These are phyloP conservation scores for Aaosphaeria arxii DNA, from an alignment of 2,329 filamentous ascomycete genomes.

Conservation along the genomic window DNA sequence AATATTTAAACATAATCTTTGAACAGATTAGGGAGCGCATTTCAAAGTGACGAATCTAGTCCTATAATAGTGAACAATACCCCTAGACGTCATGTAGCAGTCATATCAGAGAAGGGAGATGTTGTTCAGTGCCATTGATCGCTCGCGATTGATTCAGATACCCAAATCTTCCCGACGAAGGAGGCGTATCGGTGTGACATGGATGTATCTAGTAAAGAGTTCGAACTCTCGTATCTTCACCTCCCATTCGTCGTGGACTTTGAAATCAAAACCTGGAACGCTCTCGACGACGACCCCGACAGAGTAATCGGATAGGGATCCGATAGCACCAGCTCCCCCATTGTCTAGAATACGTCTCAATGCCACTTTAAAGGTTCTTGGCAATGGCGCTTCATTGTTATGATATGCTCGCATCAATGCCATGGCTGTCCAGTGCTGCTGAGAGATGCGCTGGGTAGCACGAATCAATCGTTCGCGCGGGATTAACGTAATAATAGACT, in stretches of 20 bases:
- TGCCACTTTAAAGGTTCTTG: constrained; percentile 42
- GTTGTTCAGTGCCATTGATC: too few species aligned
- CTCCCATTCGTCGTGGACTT: constrained; percentile 47
- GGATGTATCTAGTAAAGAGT: constrained; percentile 27
- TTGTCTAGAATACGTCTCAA: background rate
- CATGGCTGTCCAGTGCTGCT: constrained; percentile 50
- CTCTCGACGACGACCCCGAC: constrained; percentile 9
- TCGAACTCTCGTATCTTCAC: constrained; percentile 37
- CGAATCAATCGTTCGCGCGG: constrained; percentile 46
- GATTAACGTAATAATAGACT: constrained; percentile 46
- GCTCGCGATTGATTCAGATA: background rate
- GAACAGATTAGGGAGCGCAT: too few species aligned
- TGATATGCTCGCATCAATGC: constrained; percentile 58
- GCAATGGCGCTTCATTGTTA: constrained; percentile 52
- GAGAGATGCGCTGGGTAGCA: constrained; percentile 30
- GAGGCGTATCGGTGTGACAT: constrained; percentile 38
- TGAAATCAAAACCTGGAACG: constrained; percentile 8
- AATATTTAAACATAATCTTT: too few species aligned
- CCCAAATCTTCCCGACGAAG: constrained; percentile 20
- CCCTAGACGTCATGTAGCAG: too few species aligned
- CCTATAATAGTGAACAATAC: too few species aligned
- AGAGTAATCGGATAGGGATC: constrained; percentile 12
- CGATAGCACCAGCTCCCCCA: background rate
- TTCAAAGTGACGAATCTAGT: too few species aligned
- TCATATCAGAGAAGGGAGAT: too few species aligned